Base-by-base conservation (phyloP, 2,329 filamentous ascomycete genomes). In the Fonsecaea nubica region DNA sequence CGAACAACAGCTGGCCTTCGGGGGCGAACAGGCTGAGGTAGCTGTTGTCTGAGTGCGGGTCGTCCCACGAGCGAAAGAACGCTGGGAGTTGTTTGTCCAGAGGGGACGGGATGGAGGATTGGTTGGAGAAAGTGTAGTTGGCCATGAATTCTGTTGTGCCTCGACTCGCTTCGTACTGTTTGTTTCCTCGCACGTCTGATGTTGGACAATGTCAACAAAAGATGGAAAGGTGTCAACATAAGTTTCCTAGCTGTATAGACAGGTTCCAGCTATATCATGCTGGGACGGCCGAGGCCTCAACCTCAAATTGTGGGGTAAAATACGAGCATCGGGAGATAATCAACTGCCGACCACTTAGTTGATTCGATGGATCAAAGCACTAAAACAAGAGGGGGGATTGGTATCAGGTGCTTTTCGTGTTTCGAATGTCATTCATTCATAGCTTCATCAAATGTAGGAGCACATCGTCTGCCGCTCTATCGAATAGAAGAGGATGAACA, bases 71-170 rank as follows among this genome's bases (percentile, higher is more conserved):
- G 8, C 60, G 56, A 58, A 69, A 66, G 32, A 69, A 69, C 0
- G 66, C 66, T 40, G 66, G 56, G n/a, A 69, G 63, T 18, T 58
- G 60, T 6, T 63, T 52, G 52, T 61, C 61, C 3, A 69, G 56
- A 1, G 55, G 60, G 32, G 59, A 59, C 48, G 66, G 66, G 40
- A 69, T 69, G 5, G 66, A 57, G 18, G 55, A 33, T 32, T 69
- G 66, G 45, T 69, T 69, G 38, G 59, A 63, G 57, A 66, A 66
- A 52, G 60, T 69, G 63, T 69, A 69, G 60, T 69, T 69, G 61
- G 66, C 61, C 38, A 52, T 53, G 35, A 63, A 63, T 35, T 25
- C 56, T 67, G 67, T 71, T 32, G 42, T 60, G 21, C 33, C 38
- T 53, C 12, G 38, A 63, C n/a, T 38, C 15, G 3, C n/a, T 48